A percentile compares a stretch with the other conserved stretches of the same genome.
Conservation (phyloP, 768 basidiomycete genomes). For the Rhizopogon vulgaris region DNA sequence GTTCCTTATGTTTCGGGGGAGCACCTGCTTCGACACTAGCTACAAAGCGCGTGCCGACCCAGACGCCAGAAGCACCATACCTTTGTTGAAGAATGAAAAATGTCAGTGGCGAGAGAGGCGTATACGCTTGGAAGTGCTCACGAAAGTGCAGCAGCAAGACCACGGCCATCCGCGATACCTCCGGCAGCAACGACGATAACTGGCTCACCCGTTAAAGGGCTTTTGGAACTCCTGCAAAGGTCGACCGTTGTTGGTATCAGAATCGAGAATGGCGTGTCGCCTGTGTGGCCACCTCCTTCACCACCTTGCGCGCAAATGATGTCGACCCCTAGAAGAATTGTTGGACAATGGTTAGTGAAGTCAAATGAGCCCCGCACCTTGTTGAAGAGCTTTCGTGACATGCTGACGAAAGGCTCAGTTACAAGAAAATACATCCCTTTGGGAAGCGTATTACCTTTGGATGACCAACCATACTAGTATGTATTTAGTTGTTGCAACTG, state of each 20-base stretch:
- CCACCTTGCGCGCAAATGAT: conserved; percentile 87
- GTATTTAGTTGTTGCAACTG: conserved; percentile 3
- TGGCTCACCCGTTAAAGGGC: conserved; percentile 73
- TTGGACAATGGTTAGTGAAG: background rate
- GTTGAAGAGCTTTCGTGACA: conserved; percentile 67
- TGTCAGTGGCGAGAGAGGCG: background rate
- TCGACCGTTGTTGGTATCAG: conserved; percentile 82
- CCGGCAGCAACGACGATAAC: conserved; percentile 80
- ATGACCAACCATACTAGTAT: conserved; percentile 71
- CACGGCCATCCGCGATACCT: conserved; percentile 78
- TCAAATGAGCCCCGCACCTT: conserved; percentile 33
- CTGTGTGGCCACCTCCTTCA: conserved; percentile 87
- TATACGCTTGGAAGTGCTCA: conserved; percentile 21
- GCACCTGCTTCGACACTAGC: conserved; percentile 79
- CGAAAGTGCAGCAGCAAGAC: conserved; percentile 70
- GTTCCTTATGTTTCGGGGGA: conserved; percentile 65
- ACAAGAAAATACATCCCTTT: background rate
- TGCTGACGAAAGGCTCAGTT: conserved; percentile 37
- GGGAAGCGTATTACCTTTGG: conserved; percentile 50
- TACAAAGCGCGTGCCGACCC: conserved; percentile 87
- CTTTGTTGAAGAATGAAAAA: conserved; percentile 25
- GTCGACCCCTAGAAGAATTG: conserved; percentile 56
- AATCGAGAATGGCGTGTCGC: conserved; percentile 74
- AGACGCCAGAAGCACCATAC: conserved; percentile 80
- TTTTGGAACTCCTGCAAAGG: conserved; percentile 59